Percentiles rank a stretch among this genome's conserved stretches.
Evolutionary conservation across 2,329 filamentous ascomycete genomes (phyloP).

Genomic region (Colletotrichum tanaceti): DNA sequence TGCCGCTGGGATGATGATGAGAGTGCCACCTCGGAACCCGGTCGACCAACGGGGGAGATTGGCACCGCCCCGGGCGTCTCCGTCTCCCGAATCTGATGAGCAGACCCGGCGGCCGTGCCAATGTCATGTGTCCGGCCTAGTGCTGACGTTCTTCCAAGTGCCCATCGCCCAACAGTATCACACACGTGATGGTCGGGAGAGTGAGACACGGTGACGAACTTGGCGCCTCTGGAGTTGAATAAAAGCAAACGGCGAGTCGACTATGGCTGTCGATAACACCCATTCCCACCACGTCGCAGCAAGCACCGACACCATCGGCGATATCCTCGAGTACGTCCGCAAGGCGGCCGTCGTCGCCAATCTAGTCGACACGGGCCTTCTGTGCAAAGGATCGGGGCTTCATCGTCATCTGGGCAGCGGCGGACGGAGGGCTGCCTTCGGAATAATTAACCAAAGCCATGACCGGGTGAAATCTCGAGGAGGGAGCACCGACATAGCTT

Average conservation of each 20-base stretch:
- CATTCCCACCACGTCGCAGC: background rate
- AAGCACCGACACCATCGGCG: background rate
- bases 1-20: background rate
- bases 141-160: background rate
- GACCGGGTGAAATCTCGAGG: constrained; percentile 50
- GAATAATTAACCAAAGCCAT: too few species aligned
- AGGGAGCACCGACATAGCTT: constrained; percentile 58
- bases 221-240: background rate
- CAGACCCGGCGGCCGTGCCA: too few species aligned
- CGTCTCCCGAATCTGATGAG: too few species aligned
- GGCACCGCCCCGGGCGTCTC: background rate
- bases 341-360: constrained; percentile 52
- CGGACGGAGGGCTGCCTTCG: too few species aligned
- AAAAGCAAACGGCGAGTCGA: background rate
- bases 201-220: too few species aligned
- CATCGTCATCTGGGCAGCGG: too few species aligned
- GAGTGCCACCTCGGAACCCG: background rate
- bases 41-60: background rate
- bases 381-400: too few species aligned
- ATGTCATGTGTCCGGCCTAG: constrained; percentile 14
- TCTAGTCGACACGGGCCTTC: too few species aligned
- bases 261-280: too few species aligned
- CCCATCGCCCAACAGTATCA: too few species aligned
- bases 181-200: too few species aligned
- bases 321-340: too few species aligned